phyloP scores from a whole-genome alignment of 176 grass and related monocot species.

The Triticum monococcum region DNA sequence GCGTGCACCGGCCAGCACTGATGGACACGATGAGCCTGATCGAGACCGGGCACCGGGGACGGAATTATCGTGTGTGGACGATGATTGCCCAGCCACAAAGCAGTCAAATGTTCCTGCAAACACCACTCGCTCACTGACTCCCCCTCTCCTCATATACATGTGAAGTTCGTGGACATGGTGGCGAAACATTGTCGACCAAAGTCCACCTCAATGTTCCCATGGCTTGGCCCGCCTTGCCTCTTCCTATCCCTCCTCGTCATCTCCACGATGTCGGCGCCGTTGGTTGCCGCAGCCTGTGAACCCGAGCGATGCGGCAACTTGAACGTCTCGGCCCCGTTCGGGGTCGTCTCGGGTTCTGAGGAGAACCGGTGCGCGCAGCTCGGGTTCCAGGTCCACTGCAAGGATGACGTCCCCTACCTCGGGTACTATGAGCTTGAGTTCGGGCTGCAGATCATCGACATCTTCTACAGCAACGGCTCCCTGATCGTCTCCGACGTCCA shows the following conservation, averaged over 20 bases:
- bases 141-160: no score
- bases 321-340: not conserved
- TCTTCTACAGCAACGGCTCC: conserved; percentile 10
- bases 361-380: accelerated
- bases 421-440: accelerated
- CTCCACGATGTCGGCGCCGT: not conserved
- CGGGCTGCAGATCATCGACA: not conserved
- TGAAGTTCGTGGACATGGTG: no score
- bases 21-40: no score
- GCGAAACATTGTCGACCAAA: no score
- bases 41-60: no score
- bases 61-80: no score
- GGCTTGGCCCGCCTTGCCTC: not conserved
- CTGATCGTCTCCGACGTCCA: not conserved
- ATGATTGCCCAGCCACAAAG: no score
- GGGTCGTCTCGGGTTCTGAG: accelerated
- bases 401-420: not conserved
- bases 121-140: no score
- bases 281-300: not conserved
- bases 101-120: no score
- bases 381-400: not conserved
- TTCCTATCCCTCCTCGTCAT: not conserved
- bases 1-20: no score
- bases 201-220: not conserved
- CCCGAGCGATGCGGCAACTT: not conserved